Evolutionary conservation across 345 rosid genomes (phyloP).

Genomic region (Orychophragmus violaceus): DNA sequence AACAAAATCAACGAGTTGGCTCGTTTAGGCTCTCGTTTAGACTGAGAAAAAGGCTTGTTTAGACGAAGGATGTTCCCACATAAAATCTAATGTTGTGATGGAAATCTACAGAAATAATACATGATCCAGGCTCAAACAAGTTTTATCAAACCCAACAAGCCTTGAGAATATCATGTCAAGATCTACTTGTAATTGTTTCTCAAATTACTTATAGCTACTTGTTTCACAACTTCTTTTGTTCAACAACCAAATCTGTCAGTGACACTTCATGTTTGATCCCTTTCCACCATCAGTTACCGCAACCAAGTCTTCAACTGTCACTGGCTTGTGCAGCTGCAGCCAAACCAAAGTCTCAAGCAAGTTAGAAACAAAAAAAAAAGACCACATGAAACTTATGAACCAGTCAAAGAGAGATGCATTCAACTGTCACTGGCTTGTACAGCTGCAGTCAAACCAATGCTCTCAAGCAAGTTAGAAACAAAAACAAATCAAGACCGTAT

Average conservation of each 20-base stretch:
- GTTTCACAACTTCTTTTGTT: neutral
- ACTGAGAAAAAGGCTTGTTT: no score
- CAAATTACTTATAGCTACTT: neutral
- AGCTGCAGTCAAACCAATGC: conserved; percentile 41
- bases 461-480: neutral
- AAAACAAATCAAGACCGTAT: neutral
- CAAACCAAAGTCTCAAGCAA: conserved; percentile 8
- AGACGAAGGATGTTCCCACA: neutral
- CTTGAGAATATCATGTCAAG: neutral
- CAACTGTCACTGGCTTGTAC: no score
- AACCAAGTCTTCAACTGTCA: conserved; percentile 52
- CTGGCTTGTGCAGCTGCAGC: conserved; percentile 69
- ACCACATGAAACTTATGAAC: neutral
- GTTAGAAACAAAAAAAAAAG: neutral
- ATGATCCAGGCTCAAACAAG: neutral
- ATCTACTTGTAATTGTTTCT: neutral
- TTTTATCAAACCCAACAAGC: neutral
- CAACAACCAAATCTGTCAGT: neutral
- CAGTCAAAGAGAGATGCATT: neutral
- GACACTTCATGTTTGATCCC: neutral
- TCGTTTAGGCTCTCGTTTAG: no score
- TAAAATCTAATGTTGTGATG: neutral
- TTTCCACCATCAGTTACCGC: conserved; percentile 21
- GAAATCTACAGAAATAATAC: neutral
- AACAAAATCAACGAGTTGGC: no score